Base-by-base conservation (phyloP, 108 stramenopile genomes). In the Nitzschia palea region DNA sequence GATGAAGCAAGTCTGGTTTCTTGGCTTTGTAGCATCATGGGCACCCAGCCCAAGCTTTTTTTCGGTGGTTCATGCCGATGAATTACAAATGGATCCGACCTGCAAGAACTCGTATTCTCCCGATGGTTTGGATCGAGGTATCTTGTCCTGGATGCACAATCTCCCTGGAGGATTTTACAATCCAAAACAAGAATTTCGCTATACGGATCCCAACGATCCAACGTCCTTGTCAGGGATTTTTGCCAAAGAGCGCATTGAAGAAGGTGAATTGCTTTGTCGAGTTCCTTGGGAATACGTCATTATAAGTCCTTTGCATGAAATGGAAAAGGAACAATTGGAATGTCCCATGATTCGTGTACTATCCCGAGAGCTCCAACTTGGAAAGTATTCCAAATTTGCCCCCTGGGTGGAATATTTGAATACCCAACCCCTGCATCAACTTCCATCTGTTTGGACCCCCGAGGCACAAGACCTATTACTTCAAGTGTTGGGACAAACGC, bases 371-470 rank as follows among this genome's bases (percentile, higher is more conserved):
- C 66, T 74, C 65, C 44, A 29, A 22, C 34, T 74, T 35, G 73
- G 65, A 5, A 42, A 35, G 9, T 14, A 52, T 23, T 74, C 73
- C 37, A 29, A 44, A 23, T 87, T 76, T 54, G 87, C 78, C 8
- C 92, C 89, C 17, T 94, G 87, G 37, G 59, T 80, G 30, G 73
- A 81, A 5, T 94, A 90, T 59, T 70, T 94, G 14, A 65, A 73
- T 3, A 26, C 32, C 26, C 61, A 69, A 32, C 67, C 68, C 20
- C 32, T 45, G 8, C 56, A 53, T 15, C 72, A 66, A 32, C 30
- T 82, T 26, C 71, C 79, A 20, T 61, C 65, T 4, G 69, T 70
- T 30, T 90, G 89, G 86, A 82, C 84, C 6, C 34, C 71, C 1
- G 68, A 48, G 17, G 89, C 75, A n/a, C 43, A 74, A 40, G 62